These are phyloP conservation scores for Anisodus tanguticus DNA, from an alignment of 257 asterid genomes.

Conservation along the genomic window DNA sequence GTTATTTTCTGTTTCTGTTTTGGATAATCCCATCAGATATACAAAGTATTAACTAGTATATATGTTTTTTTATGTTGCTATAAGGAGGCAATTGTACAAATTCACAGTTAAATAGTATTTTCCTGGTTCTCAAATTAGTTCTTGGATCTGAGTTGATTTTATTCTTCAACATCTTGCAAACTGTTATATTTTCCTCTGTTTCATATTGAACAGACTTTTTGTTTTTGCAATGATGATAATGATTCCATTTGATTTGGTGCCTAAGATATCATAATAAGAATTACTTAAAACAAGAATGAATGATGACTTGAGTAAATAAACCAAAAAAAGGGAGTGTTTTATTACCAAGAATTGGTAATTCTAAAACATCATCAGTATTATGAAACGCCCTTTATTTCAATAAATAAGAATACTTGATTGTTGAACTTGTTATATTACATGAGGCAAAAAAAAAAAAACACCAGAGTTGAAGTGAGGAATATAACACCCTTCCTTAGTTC, in stretches of 20 bases:
- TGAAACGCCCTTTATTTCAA: not conserved
- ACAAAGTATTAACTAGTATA: not conserved
- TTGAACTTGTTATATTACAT: not conserved
- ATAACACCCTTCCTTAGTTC: too few species aligned
- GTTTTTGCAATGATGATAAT: not conserved
- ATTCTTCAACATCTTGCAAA: constrained; percentile 1
- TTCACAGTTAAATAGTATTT: not conserved
- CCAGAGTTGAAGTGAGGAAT: not conserved
- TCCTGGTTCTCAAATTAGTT: not conserved
- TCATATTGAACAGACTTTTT: not conserved
- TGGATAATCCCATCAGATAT: constrained; percentile 25
- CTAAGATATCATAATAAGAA: not conserved
- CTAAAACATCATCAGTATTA: not conserved
- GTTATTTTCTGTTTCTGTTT: constrained; percentile 23
- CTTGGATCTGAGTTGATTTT: not conserved
- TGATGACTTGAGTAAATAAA: not conserved
- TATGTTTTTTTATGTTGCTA: not conserved
- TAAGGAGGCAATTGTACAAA: constrained; percentile 26
- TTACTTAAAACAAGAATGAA: not conserved
- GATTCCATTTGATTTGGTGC: not conserved
- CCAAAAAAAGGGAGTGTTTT: not conserved
- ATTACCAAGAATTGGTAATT: not conserved
- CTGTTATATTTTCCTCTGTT: not conserved
- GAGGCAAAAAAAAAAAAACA: not conserved
- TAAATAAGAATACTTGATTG: not conserved